Evolutionary conservation across 2,329 filamentous ascomycete species (phyloP), one percentile per base, ranked within the genome.

Genomic region (Alternaria tenuissima): DNA sequence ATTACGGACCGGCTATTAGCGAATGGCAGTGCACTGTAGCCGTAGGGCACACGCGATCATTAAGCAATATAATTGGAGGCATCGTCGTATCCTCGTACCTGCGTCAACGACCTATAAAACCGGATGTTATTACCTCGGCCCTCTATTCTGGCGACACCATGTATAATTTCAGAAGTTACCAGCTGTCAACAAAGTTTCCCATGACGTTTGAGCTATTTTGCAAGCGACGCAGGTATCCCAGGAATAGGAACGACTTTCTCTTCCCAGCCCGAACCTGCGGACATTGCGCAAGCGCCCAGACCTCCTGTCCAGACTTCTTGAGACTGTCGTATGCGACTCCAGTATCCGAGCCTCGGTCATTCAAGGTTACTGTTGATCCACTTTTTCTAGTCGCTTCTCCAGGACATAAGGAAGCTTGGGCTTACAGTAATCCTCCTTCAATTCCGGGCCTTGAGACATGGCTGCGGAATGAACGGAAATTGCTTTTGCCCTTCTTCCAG

Each of bases 191-290:
- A 65, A 61, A 56, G 47, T 59, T 65, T 60, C 52, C 20, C 39
- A 54, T 66, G 63, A 69, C 62, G 63, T 69, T 69, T 65, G 56
- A 59, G 55, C 64, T 63, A 65, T 28, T 52, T 52, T 28, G 61
- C 55, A 67, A 52, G 52, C 67, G 63, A 72, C 30, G 46, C 52
- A 47, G 12, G 24, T 58, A 65, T 69, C 59, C 62, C 47, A 63
- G 63, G 20, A 42, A 28, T 34, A 30, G 52, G 57, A 49, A 26
- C 20, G 42, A 49, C 20, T 20, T 39, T 24, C 52, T 51, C 24
- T 47, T 47, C 38, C 39, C 20, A 49, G 46, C 38, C 26, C 18
- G 46, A 39, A 36, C 36, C 44, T 14, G 49, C 44, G 44, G n/a
- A 57, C 52, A 60, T 60, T 60, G 53, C 57, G 53, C 57, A 26